Evolutionary conservation across 345 rosid species (phyloP).

Genomic region (Eucalyptus victrix): DNA sequence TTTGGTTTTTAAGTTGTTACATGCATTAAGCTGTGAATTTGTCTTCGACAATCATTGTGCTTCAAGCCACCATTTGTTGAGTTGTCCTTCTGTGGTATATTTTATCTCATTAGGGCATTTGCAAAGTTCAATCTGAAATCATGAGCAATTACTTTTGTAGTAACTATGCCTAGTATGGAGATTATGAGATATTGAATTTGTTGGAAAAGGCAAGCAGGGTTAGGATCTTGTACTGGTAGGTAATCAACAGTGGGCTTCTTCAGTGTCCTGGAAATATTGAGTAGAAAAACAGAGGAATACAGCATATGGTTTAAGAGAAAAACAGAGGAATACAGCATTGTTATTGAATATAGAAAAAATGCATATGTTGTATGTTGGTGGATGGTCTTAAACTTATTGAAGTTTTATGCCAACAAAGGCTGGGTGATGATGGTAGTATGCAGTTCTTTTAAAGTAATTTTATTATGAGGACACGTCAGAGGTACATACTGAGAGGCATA

Average conservation of each 20-base stretch:
- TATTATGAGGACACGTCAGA: not conserved
- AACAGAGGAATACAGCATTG: not conserved
- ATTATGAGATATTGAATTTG: not conserved
- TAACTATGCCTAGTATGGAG: not conserved
- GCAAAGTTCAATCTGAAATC: not conserved
- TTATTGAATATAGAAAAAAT: not conserved
- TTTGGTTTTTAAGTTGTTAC: not conserved
- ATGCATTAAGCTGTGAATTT: not conserved
- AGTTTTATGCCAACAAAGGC: not conserved
- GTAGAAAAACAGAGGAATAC: not conserved
- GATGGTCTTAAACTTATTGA: not conserved
- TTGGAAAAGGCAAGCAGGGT: not conserved
- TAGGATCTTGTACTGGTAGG: not conserved
- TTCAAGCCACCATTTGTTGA: not conserved
- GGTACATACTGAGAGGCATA: not conserved
- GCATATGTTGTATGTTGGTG: not conserved
- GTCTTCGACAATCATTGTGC: not conserved
- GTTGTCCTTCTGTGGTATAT: not conserved
- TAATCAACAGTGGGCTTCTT: not conserved
- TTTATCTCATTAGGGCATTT: not conserved
- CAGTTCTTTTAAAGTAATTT: not conserved
- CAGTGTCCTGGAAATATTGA: not conserved
- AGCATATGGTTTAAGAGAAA: not conserved
- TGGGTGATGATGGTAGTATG: not conserved
- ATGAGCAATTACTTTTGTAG: not conserved